Conservation (phyloP, 2,329 filamentous ascomycete species). For the Epichloe festucae region DNA sequence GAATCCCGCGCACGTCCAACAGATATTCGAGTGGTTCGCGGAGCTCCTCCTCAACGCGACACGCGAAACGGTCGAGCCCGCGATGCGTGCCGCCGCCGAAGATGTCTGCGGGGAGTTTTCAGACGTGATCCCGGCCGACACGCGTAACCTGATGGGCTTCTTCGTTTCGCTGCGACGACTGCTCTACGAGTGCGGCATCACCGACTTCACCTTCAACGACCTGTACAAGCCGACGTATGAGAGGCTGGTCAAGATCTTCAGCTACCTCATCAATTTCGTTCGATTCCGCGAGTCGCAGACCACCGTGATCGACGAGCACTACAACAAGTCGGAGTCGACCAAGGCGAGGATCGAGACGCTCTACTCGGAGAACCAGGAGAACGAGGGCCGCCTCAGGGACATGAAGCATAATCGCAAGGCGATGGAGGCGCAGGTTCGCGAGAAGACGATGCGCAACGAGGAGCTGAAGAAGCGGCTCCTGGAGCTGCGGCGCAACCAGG, state of each 20-base stretch:
- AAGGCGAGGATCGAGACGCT: slow-evolving; percentile 80
- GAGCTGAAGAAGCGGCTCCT: slow-evolving; percentile 72
- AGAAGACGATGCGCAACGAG: slow-evolving; percentile 77
- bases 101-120: slow-evolving; percentile 73
- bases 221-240: slow-evolving; percentile 83
- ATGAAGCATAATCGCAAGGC: slow-evolving; percentile 68
- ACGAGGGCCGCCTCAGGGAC: slow-evolving; percentile 66
- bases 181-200: slow-evolving; percentile 77
- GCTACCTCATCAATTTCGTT: slow-evolving; percentile 97
- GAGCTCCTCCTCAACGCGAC: slow-evolving; percentile 89
- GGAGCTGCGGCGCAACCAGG: slow-evolving; percentile 70
- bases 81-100: slow-evolving; percentile 84
- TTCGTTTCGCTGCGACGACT: slow-evolving; percentile 72
- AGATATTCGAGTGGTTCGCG: slow-evolving; percentile 96
- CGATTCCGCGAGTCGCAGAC: slow-evolving; percentile 92
- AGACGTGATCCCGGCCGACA: slow-evolving; percentile 77
- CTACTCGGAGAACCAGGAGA: slow-evolving; percentile 75
- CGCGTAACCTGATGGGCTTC: slow-evolving; percentile 90
- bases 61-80: slow-evolving; percentile 83
- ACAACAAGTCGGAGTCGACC: slow-evolving; percentile 77
- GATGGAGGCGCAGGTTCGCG: slow-evolving; percentile 68
- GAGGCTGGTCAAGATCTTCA: slow-evolving; percentile 87
- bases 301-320: slow-evolving; percentile 78
- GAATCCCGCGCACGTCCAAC: slow-evolving; percentile 86
- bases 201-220: slow-evolving; percentile 87